A percentile compares a stretch with the other conserved stretches of the same genome.
phyloP scores from a whole-genome alignment of 352 stramenopile genomes.

The Pilasporangium apinafurcum region DNA sequence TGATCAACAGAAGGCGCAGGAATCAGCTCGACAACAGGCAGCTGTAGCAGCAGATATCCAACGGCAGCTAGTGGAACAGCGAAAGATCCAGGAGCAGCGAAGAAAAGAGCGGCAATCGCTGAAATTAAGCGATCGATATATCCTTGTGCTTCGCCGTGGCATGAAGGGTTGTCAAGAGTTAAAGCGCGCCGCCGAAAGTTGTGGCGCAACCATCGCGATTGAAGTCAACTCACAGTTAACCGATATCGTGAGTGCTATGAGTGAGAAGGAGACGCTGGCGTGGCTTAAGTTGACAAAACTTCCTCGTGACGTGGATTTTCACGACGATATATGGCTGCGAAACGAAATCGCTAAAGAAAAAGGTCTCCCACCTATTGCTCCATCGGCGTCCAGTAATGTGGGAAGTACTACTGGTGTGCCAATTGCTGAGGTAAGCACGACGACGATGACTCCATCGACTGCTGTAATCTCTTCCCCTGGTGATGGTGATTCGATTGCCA shows the following conservation, averaged over 20 bases:
- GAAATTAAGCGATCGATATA: conserved; percentile 45
- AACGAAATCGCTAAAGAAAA: conserved; percentile 63
- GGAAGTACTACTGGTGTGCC: neutral
- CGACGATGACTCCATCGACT: neutral
- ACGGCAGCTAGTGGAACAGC: conserved; percentile 5
- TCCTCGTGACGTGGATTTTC: conserved; percentile 60
- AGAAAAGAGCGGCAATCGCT: conserved; percentile 30
- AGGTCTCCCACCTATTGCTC: conserved; percentile 12
- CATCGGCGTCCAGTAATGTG: conserved; percentile 4
- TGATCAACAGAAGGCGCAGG: conserved; percentile 15
- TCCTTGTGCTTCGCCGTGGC: conserved; percentile 65
- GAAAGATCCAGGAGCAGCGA: conserved; percentile 17
- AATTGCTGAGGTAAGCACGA: neutral
- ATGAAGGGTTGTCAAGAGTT: conserved; percentile 69
- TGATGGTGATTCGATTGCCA: conserved; percentile 8
- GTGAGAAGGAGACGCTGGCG: conserved; percentile 39
- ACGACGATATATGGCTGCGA: conserved; percentile 61
- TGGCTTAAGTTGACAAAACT: conserved; percentile 71
- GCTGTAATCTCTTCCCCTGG: conserved; percentile 1
- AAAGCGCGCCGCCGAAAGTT: conserved; percentile 48
- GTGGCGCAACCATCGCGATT: conserved; percentile 61
- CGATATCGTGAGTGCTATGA: conserved; percentile 75
- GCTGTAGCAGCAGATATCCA: conserved; percentile 8
- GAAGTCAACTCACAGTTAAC: conserved; percentile 73
- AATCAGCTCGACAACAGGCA: conserved; percentile 4